Percentiles rank a stretch among this genome's conserved stretches.
These are phyloP conservation scores for Begonia masoniana DNA, from an alignment of 306 rosid species.

Conservation along the genomic window DNA sequence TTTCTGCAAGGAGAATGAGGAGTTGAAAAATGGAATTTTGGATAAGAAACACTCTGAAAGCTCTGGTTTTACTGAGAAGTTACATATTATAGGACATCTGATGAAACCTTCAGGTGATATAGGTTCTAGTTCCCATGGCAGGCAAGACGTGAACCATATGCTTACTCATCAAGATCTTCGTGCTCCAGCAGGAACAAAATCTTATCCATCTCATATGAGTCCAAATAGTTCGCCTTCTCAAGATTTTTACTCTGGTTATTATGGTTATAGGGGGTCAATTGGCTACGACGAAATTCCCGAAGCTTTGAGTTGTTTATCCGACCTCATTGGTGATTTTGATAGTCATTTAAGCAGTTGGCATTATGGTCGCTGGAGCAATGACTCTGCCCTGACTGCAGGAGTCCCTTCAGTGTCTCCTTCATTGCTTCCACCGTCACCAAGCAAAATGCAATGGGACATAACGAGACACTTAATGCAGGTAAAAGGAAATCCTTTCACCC, in stretches of 20 bases:
- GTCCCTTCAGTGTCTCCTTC: constrained; percentile 37
- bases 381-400: constrained; percentile 26
- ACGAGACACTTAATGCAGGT: constrained; percentile 22
- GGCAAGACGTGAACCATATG: constrained; percentile 2
- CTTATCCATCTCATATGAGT: too few relatives aligned
- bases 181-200: too few relatives aligned
- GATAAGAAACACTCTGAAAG: too few relatives aligned
- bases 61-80: too few relatives aligned
- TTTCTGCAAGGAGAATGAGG: too few relatives aligned
- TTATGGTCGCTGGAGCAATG: constrained; percentile 35
- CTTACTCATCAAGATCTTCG: neutral
- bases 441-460: constrained; percentile 42
- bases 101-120: too few relatives aligned
- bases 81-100: too few relatives aligned
- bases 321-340: constrained; percentile 65
- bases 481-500: constrained; percentile 30
- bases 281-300: constrained; percentile 18
- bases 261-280: constrained; percentile 7
- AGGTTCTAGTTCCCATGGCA: too few relatives aligned
- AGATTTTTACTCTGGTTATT: too few relatives aligned
- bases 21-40: too few relatives aligned
- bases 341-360: constrained; percentile 40
- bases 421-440: constrained; percentile 30
- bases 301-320: constrained; percentile 37
- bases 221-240: too few relatives aligned